Base-by-base conservation (phyloP, 441 rosid genomes). In the Pelargonium fulgidum region DNA sequence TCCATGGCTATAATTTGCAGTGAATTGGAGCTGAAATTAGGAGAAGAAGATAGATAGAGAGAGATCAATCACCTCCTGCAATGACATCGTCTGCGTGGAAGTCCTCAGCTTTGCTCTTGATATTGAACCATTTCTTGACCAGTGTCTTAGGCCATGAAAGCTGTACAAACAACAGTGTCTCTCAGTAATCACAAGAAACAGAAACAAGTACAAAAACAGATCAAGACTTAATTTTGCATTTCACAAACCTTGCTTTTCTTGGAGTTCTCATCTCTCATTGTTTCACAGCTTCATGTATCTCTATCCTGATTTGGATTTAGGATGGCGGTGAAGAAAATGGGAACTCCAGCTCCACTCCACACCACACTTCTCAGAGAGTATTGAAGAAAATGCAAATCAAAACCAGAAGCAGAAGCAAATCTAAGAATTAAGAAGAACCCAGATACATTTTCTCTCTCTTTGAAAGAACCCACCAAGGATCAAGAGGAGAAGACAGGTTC, bases 131-230 rank as follows among this genome's bases (percentile, higher is more conserved):
- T 83, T 94, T 94, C 78, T 92, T 87, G 69, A 93, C 88, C 89
- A 91, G 82, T 84, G 86, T 87, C 84, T 89, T 90, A 66, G 99
- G 83, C 99, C 99, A 94, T 29, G 96, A 90, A 79, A 94, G 82
- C 99, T 74, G 67, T 29, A 75, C 26, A 62, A 29, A 62, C 29
- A 65, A 64, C 67, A 36, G 2, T 2, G 24, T 0, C 10, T 16
- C 29, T 2, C 42, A 33, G 2, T n/a, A 48, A 58, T 19, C 8
- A 9, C 36, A 20, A 59, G 17, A 20, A 33, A 48, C 66, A 54
- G 9, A 26, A 41, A 17, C 14, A 26, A 50, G n/a, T 41, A 14
- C 6, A 54, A 73, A 74, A 70, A 36, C n/a, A 54, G 14, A 19
- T 2, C 68, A 73, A 14, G 10, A 9, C 2, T 14, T 5, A 16